Percentiles rank a stretch among this genome's conserved stretches.
These are phyloP conservation scores for Ganoderma sinense DNA, from an alignment of 1,284 basidiomycete genomes.

Conservation along the genomic window DNA sequence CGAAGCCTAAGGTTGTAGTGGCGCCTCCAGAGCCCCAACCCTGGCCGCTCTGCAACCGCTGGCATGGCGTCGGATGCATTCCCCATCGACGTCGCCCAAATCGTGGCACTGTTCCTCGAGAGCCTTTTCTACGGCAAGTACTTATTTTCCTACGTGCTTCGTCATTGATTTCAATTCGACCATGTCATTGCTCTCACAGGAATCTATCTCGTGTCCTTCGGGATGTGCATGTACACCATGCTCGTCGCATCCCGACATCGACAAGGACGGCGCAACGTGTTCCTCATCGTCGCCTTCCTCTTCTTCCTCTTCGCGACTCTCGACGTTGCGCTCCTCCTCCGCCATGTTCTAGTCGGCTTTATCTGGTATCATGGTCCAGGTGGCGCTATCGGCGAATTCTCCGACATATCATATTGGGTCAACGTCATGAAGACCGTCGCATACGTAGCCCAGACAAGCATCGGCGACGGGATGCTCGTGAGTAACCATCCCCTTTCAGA, in stretches of 20 bases:
- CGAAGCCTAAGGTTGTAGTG: neutral
- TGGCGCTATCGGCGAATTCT: slow-evolving; percentile 33
- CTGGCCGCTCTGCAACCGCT: neutral
- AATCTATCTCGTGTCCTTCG: neutral
- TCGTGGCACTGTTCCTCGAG: slow-evolving; percentile 5
- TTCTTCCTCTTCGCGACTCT: slow-evolving; percentile 30
- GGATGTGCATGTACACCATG: slow-evolving; percentile 4
- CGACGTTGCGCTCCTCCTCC: slow-evolving; percentile 34
- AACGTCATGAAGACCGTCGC: slow-evolving; percentile 32
- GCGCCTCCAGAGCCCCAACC: neutral
- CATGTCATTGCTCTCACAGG: neutral
- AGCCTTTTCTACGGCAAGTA: slow-evolving; percentile 5
- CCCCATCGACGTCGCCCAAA: neutral
- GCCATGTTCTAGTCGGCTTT: slow-evolving; percentile 37
- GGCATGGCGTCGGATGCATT: neutral
- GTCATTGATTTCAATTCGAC: neutral
- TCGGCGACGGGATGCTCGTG: slow-evolving; percentile 40
- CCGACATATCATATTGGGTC: slow-evolving; percentile 38
- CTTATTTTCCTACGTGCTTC: neutral
- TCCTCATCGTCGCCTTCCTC: neutral
- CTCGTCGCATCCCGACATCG: neutral
- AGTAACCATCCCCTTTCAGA: neutral
- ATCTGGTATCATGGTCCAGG: slow-evolving; percentile 34
- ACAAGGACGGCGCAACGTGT: neutral
- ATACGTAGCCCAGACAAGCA: slow-evolving; percentile 31